Percentiles rank a stretch among this genome's conserved stretches.
Evolutionary conservation across 2,329 filamentous ascomycete genomes (phyloP).

Genomic region (Trichophyton equinum): DNA sequence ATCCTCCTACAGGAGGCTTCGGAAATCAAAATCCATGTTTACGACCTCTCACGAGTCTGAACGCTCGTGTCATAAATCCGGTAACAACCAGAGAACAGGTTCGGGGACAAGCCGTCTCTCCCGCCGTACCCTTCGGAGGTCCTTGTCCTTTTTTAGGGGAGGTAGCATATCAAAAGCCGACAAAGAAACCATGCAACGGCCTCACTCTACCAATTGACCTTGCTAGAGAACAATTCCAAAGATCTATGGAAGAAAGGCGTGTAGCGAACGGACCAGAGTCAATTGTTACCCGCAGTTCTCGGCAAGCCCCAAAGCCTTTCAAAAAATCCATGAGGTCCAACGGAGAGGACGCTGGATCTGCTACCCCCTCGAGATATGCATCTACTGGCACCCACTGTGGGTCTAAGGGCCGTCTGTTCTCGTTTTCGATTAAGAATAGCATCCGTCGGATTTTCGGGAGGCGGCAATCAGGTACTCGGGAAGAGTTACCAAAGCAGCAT

Average conservation of each 20-base stretch:
- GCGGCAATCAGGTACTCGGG: constrained; percentile 14
- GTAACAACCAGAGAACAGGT: constrained; percentile 5
- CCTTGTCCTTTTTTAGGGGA: constrained; percentile 31
- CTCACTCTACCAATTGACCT: constrained; percentile 21
- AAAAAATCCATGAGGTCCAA: constrained; percentile 25
- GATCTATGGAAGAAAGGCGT: constrained; percentile 15
- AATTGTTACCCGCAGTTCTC: constrained; percentile 15
- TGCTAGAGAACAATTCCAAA: constrained; percentile 29
- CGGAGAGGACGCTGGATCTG: background rate
- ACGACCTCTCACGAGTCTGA: constrained; percentile 4
- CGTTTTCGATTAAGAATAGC: constrained; percentile 30
- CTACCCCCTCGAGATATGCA: background rate
- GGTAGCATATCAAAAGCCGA: constrained; percentile 14
- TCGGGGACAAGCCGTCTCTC: constrained; percentile 7
- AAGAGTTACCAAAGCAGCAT: background rate
- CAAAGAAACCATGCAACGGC: constrained; percentile 16
- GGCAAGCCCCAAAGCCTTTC: constrained; percentile 25
- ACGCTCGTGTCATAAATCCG: background rate
- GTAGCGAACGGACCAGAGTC: constrained; percentile 7
- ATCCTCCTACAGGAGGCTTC: constrained; percentile 36
- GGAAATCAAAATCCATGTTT: constrained; percentile 39
- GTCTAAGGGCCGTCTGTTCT: constrained; percentile 27
- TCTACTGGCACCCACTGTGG: constrained; percentile 13
- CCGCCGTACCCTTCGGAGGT: constrained; percentile 25
- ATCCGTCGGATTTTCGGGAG: constrained; percentile 31